Conservation (phyloP, 768 basidiomycete genomes). For the Serendipita sp. region DNA sequence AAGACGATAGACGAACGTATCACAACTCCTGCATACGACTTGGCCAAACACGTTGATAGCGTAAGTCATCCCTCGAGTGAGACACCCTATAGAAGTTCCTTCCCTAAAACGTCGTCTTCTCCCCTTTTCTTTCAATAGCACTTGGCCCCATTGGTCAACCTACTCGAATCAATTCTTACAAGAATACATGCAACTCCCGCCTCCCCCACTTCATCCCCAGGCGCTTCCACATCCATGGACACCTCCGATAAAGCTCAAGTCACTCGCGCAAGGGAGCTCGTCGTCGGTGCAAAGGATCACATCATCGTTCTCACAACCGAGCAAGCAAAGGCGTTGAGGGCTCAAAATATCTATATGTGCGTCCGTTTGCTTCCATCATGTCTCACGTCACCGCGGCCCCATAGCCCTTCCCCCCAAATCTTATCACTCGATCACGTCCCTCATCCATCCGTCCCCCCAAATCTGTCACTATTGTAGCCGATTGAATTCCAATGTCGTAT, state of each 20-base stretch:
- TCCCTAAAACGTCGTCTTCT: conserved; percentile 5
- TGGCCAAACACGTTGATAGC: conserved; percentile 57
- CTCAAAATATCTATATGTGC: conserved; percentile 49
- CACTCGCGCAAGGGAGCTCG: conserved; percentile 54
- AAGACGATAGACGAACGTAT: conserved; percentile 54
- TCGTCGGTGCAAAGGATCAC: conserved; percentile 46
- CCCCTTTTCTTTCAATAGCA: conserved; percentile 26
- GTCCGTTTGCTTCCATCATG: conserved; percentile 20
- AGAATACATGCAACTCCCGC: conserved; percentile 16
- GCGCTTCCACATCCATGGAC: conserved; percentile 14
- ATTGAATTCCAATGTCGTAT: conserved; percentile 8
- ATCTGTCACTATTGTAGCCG: background rate
- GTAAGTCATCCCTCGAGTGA: conserved; percentile 22
- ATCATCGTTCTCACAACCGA: conserved; percentile 51
- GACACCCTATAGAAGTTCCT: conserved; percentile 14
- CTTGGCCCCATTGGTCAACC: conserved; percentile 62
- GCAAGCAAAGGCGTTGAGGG: conserved; percentile 53
- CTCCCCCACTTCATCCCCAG: conserved; percentile 1
- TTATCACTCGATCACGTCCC: background rate
- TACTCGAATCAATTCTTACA: conserved; percentile 42
- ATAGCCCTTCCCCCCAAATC: background rate
- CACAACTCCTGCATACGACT: conserved; percentile 43
- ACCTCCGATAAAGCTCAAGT: conserved; percentile 57
- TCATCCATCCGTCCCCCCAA: background rate
- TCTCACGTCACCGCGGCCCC: background rate